Base-by-base conservation (phyloP, 441 rosid genomes). In the Pelargonium fulgidum region DNA sequence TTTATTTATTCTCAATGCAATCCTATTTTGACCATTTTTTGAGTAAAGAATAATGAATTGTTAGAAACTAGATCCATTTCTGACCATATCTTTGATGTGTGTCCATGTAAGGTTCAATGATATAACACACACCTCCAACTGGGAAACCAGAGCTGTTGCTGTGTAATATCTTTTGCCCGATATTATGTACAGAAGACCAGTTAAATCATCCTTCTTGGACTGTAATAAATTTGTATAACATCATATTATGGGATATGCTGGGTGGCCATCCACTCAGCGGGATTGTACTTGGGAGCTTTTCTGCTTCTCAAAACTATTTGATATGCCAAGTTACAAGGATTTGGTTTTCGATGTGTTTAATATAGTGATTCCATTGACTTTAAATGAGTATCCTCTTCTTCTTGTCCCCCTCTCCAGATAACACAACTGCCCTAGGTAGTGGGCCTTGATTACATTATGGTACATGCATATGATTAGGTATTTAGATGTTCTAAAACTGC, bases 11-110 rank as follows among this genome's bases (percentile, higher is more conserved):
- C 3, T 17, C 10, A 58, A 58, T 12, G 4, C 11, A 22, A n/a
- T n/a, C 36, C 10, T 58, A 58, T 58, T 3, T 59, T 59, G 29
- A 59, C 39, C 64, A 59, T 59, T 29, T 59, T 59, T 26, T 59
- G n/a, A 24, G 33, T 59, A n/a, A 13, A 24, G 24, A 59, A 59
- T 26, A 42, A 7, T 44, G 56, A 29, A 41, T 11, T 16, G n/a
- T 17, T 24, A 22, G 64, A 22, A 22, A 59, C 33, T 59, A 59
- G n/a, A 59, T 13, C 64, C 4, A 22, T 58, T 58, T 2, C 3
- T 59, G 10, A 42, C 11, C 11, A 7, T 59, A 7, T 33, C 13
- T 22, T 10, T 59, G 64, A 59, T 59, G 36, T 59, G 64, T 59
- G 36, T 22, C 64, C 24, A 59, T 59, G 33, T 59, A 59, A 19